These are phyloP conservation scores for Sutorius australiensis DNA, from an alignment of 768 basidiomycete species.

Conservation along the genomic window DNA sequence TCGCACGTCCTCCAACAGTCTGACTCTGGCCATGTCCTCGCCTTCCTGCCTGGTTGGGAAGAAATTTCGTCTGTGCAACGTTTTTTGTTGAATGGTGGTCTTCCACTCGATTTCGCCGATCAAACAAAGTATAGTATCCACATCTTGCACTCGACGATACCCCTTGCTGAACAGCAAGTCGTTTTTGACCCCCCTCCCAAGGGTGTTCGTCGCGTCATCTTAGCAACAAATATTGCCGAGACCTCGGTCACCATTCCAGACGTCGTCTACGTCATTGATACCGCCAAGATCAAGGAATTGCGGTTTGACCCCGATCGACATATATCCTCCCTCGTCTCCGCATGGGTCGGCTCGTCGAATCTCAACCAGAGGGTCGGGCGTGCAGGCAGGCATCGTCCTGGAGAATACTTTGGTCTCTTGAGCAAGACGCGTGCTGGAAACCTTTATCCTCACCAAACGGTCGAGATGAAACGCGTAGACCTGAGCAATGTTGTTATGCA, in stretches of 20 bases:
- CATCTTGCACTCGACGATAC: conserved; percentile 85
- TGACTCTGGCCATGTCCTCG: conserved; percentile 81
- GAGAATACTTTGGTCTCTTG: conserved; percentile 87
- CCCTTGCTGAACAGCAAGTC: conserved; percentile 81
- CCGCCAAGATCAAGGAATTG: conserved; percentile 84
- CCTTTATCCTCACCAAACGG: conserved; percentile 78
- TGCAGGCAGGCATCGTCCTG: conserved; percentile 86
- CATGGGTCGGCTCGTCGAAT: conserved; percentile 90
- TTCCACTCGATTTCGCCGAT: conserved; percentile 63
- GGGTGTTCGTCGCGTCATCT: conserved; percentile 82
- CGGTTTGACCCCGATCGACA: conserved; percentile 85
- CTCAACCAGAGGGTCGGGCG: conserved; percentile 89
- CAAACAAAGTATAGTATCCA: conserved; percentile 62
- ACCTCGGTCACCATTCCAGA: conserved; percentile 94
- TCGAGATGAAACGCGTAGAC: conserved; percentile 93
- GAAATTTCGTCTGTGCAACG: conserved; percentile 77
- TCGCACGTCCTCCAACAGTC: conserved; percentile 71
- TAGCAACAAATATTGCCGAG: conserved; percentile 94
- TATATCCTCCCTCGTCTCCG: conserved; percentile 83
- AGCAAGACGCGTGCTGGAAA: conserved; percentile 54
- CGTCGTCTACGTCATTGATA: conserved; percentile 91
- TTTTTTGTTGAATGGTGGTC: conserved; percentile 46
- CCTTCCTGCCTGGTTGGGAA: conserved; percentile 92
- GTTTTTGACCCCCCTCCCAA: conserved; percentile 79
- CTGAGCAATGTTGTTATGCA: conserved; percentile 94